phyloP scores from a whole-genome alignment of 139 green algal species.

The Chara braunii region DNA sequence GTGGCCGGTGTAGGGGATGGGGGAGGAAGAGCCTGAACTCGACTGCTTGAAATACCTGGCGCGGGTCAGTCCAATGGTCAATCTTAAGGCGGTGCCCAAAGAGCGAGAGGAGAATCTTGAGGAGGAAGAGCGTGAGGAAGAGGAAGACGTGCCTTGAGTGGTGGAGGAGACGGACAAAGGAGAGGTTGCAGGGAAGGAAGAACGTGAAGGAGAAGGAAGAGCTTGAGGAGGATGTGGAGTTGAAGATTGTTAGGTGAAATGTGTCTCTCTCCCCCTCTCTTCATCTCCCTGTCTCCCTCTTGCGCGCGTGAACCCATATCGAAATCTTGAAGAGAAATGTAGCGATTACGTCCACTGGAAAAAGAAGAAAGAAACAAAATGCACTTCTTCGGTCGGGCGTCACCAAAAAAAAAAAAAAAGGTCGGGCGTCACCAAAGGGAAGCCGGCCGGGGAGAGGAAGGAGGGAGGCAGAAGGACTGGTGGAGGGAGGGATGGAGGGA shows the following conservation, averaged over 20 bases:
- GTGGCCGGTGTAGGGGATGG: neutral
- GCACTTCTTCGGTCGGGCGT: neutral
- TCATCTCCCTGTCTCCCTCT: too few species aligned
- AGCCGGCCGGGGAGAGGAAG: neutral
- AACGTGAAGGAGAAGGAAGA: conserved; percentile 12
- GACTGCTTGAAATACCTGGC: neutral
- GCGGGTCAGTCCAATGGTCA: neutral
- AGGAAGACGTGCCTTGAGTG: neutral
- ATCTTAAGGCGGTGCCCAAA: neutral
- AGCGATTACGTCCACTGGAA: neutral
- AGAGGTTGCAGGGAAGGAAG: conserved; percentile 12
- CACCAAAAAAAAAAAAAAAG: too few species aligned
- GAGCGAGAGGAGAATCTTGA: neutral
- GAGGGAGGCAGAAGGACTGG: conserved; percentile 12
- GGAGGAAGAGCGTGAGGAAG: neutral
- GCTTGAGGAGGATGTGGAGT: neutral
- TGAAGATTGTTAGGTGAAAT: neutral
- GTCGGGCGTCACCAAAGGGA: neutral
- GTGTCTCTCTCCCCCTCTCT: neutral
- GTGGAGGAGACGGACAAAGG: conserved; percentile 5
- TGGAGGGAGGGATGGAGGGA: conserved; percentile 10
- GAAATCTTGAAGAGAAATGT: neutral
- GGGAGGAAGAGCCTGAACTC: neutral
- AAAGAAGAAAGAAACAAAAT: conserved; percentile 1
- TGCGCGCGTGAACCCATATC: too few species aligned